Conservation (phyloP, 176 grass and related monocot genomes). For the Secale cereale region DNA sequence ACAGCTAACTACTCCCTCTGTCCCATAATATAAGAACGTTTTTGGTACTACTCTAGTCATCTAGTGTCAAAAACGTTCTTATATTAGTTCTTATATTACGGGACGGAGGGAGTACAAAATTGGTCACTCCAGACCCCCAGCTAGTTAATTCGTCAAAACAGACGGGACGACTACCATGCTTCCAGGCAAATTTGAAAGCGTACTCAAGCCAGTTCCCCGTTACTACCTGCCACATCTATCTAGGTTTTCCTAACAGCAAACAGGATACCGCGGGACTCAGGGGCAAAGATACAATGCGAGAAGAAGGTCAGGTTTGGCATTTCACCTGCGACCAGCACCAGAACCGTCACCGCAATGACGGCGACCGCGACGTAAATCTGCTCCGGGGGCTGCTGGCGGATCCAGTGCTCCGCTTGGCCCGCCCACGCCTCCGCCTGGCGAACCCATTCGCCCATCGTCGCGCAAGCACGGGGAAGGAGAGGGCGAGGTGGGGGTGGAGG, state of each 20-base stretch:
- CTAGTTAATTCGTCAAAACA: not conserved
- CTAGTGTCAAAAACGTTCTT: no score
- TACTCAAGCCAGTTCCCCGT: not conserved
- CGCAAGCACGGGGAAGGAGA: not conserved
- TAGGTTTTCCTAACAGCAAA: not conserved
- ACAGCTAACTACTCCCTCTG: not conserved
- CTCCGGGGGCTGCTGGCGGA: conserved; percentile 69
- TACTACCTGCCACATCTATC: not conserved
- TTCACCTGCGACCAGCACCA: conserved; percentile 49
- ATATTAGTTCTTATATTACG: no score
- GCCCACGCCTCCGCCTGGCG: conserved; percentile 41
- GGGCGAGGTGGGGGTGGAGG: not conserved
- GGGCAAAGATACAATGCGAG: not conserved
- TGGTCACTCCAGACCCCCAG: not conserved
- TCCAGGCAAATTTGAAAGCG: not conserved
- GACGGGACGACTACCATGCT: not conserved
- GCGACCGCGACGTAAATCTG: conserved; percentile 74
- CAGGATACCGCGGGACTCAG: not conserved
- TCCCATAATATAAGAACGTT: no score
- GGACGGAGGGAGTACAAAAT: no score
- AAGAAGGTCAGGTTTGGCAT: not conserved
- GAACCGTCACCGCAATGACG: conserved; percentile 49
- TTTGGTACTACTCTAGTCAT: no score
- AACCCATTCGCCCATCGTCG: conserved; percentile 49
- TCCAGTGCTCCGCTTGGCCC: conserved; percentile 58